Evolutionary conservation across 2,329 filamentous ascomycete genomes (phyloP).

Genomic region (Xylaria arbuscula): DNA sequence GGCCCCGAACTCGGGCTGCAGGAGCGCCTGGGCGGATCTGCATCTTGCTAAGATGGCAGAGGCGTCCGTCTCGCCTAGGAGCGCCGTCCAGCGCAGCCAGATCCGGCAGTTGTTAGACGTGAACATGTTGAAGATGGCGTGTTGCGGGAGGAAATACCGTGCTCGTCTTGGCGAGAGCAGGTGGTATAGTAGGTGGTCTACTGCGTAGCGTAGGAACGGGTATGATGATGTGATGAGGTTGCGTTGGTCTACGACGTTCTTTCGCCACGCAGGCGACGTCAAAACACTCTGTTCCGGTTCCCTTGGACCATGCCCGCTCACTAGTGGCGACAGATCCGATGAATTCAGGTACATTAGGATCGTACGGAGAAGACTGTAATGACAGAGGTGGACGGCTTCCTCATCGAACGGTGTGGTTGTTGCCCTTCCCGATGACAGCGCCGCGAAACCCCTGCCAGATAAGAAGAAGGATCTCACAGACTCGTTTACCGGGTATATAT

Average conservation of each 20-base stretch:
- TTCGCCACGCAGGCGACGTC: slow-evolving; percentile 21
- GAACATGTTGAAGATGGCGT: slow-evolving; percentile 29
- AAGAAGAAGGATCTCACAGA: slow-evolving; percentile 36
- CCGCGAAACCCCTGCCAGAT: slow-evolving; percentile 34
- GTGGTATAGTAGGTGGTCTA: slow-evolving; percentile 36
- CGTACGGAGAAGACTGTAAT: slow-evolving; percentile 35
- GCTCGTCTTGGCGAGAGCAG: slow-evolving; percentile 29
- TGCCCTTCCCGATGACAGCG: slow-evolving; percentile 17
- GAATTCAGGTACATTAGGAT: slow-evolving; percentile 38
- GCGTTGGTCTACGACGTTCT: slow-evolving; percentile 31
- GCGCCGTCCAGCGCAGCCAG: slow-evolving; percentile 37
- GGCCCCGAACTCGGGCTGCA: slow-evolving; percentile 36
- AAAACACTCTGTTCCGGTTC: slow-evolving; percentile 11
- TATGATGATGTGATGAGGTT: slow-evolving; percentile 35
- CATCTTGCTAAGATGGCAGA: slow-evolving; percentile 27
- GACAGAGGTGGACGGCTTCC: slow-evolving; percentile 29
- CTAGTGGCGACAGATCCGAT: slow-evolving; percentile 32
- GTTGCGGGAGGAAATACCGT: slow-evolving; percentile 38
- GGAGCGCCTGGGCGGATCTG: slow-evolving; percentile 25
- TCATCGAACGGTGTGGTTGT: slow-evolving; percentile 3
- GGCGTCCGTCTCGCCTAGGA: slow-evolving; percentile 35
- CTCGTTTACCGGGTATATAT: slow-evolving; percentile 28
- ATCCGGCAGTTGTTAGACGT: slow-evolving; percentile 31
- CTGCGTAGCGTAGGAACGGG: slow-evolving; percentile 36
- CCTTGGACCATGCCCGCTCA: slow-evolving; percentile 26